Percentiles rank a stretch among this genome's conserved stretches.
These are phyloP conservation scores for Hygrophila difformis DNA, from an alignment of 257 asterid genomes.

Conservation along the genomic window DNA sequence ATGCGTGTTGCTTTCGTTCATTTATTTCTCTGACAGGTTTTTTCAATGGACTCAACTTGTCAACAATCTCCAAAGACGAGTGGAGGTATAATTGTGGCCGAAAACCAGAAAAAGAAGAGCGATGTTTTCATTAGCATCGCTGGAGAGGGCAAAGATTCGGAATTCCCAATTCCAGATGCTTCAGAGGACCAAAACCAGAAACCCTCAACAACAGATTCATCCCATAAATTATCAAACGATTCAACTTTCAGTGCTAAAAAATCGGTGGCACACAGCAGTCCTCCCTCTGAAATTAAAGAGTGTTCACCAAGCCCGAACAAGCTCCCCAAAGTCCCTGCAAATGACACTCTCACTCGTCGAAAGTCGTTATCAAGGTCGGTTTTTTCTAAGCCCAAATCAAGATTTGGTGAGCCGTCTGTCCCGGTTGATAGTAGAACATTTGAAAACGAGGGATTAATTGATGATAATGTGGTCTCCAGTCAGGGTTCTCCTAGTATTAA, in stretches of 20 bases:
- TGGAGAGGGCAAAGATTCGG: conserved; percentile 40
- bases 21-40: background rate
- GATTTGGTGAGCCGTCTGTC: conserved; percentile 79
- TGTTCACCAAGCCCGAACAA: conserved; percentile 43
- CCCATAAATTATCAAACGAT: conserved; percentile 32
- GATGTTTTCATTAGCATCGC: conserved; percentile 45
- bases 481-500: conserved; percentile 40
- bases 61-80: conserved; percentile 12
- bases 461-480: conserved; percentile 29
- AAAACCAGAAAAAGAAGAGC: conserved; percentile 34
- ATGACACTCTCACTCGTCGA: conserved; percentile 43
- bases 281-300: conserved; percentile 52
- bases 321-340: conserved; percentile 69
- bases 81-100: conserved; percentile 50
- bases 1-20: no score
- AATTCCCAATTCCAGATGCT: conserved; percentile 18
- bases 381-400: conserved; percentile 74
- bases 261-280: conserved; percentile 21
- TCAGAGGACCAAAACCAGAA: conserved; percentile 24
- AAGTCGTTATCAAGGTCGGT: conserved; percentile 56
- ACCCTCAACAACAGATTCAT: conserved; percentile 24
- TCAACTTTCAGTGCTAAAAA: conserved; percentile 30
- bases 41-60: conserved; percentile 27
- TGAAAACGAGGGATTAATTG: conserved; percentile 24
- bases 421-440: conserved; percentile 33